Evolutionary conservation across 176 grass and related monocot species (phyloP), one percentile per base, ranked within the genome.

Genomic region (Zea luxurians): DNA sequence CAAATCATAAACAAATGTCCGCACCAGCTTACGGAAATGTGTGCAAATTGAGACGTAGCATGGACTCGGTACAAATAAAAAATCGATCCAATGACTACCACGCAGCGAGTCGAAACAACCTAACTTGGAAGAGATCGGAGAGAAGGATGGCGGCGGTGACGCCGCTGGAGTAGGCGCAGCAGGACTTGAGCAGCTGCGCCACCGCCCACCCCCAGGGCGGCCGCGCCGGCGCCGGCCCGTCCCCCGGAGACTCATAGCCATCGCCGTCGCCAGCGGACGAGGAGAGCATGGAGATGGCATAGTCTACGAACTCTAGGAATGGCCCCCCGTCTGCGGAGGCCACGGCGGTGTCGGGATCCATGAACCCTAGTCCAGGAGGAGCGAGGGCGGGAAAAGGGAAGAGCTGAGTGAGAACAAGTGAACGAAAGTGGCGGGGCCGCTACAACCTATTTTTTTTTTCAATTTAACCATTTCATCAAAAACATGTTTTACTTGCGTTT

Each of bases 121-220:
- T 6, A 3, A 97, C 91, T 89, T 97, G 95, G 83, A 92, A 94
- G 69, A 94, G 89, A 75, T 97, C 95, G 40, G 95, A 90, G 66
- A 94, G 87, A 46, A 97, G 89, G 86, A 94, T 97, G 70, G 89
- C 85, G 48, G 95, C 80, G 11, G 95, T 97, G 85, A 92, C 83
- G 46, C 95, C 95, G 12, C 95, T 94, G 54, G 95, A 91, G 55
- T 94, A 97, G 9, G 95, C 85, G 11, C 86, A 61, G 69, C 95
- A 97, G 3, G 91, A 89, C 78, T 88, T 92, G 54, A 97, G 87
- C 65, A 94, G 83, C 59, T 87, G 89, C 36, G 91, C 93, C 69
- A 92, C 82, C 53, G 73, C 78, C 91, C 95, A 94, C 17, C 83
- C 84, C 95, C 91, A 97, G 43, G 95, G 95, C 41, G 79, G 83